Evolutionary conservation across 106 monocot species (phyloP), one percentile per base, ranked within the genome.

Genomic region (Acorus gramineus): DNA sequence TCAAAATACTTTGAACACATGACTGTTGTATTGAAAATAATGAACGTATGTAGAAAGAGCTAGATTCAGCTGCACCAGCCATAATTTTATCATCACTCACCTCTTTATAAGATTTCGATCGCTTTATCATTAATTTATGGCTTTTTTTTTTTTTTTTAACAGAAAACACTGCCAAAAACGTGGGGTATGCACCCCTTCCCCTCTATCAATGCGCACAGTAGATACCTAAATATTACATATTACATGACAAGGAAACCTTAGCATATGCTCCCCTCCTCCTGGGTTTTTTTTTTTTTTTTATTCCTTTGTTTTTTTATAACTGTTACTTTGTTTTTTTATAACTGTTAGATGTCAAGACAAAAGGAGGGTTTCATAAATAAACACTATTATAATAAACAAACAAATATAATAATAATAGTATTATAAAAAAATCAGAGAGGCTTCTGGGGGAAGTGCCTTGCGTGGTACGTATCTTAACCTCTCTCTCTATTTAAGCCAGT

Each of bases 371-470:
- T 55, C n/a, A 53, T 4, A 12, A 55, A 46, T 43, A 66, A 66
- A 46, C 46, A 66, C 46, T 6, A 11, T 7, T 46, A 7, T n/a
- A 0, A 65, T 42, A 52, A 46, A 66, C 4, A 65, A 53, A 53
- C 42, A 65, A 5, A 43, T 8, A 7, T 7, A 3, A 28, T 28
- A 66, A 46, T 55, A 66, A n/a, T 6, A 11, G 2, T 46, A 7
- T n/a, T 2, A 52, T 42, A 42, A 46, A 66, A 4, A 65, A 53
- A 53, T 28, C 6, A 49, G 11, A 14, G 49, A 64, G 67, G 78
- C 82, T 82, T 82, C 66, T 47, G 54, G 2, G 3, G 65, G 46
- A 82, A 78, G 82, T 78, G 62, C 75, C 82, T 74, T 78, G n/a
- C 46, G 44, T 9, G 42, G 12, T 74, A 82, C 78, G 82, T 59